Evolutionary conservation across 2,329 filamentous ascomycete species (phyloP), one percentile per base, ranked within the genome.

Genomic region (Cercospora janseana): DNA sequence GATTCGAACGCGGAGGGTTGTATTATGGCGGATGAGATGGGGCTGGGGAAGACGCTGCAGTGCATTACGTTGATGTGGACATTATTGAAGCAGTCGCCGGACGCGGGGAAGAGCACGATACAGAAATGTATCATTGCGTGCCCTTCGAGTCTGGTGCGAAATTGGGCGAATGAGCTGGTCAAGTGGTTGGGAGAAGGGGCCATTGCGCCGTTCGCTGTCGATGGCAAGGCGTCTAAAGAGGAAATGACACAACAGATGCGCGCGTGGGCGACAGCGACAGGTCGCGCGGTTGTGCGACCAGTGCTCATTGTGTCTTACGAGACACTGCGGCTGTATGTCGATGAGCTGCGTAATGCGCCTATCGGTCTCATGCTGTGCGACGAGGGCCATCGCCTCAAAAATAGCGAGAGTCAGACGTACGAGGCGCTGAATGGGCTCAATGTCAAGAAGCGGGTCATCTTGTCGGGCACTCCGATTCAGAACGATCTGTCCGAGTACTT

Each of bases 21-120:
- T 71, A 98, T 98, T 67, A 98, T 98, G 93, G 93, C 93, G 46
- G 93, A 98, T 68, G 93, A 96, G 68, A 98, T 98, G 93, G 93
- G 93, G 61, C 75, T 98, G 23, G 93, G 93, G 49, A 98, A 98
- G 73, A 98, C 93, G 62, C 72, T 98, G 34, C 93, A 98, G 75
- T 98, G 93, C 70, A 98, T 98, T 63, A 82, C 93, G 0, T 79
- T 98, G 42, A 85, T 98, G 77, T 98, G 93, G 93, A 98, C 93
- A 1, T 73, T 98, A 1, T 74, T 98, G 12, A 97, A 96, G 69
- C 93, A 98, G 66, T 95, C 91, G 0, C 88, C 93, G 0, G 89
- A 96, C 31, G 89, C 92, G n/a, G 93, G 93, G 15, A 96, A 91
- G 67, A 72, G 87, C 0, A 94, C 89, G 0, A 95, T 98, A 35